Base-by-base conservation (phyloP, 1,284 basidiomycete genomes). In the Tylopilus sp. region DNA sequence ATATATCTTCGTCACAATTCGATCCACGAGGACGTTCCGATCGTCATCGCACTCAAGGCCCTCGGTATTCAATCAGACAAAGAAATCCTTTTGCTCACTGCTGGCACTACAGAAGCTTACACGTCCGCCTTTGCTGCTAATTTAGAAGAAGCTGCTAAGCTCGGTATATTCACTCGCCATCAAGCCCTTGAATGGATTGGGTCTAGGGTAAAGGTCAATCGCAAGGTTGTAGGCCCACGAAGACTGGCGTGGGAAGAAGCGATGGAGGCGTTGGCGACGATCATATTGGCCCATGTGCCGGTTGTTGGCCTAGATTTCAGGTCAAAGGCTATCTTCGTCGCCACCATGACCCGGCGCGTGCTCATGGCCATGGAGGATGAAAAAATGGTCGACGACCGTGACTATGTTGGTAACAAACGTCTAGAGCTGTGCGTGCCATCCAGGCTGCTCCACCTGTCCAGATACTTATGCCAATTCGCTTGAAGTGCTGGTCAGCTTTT, bases 341-440 rank as follows among this genome's bases (percentile, higher is more conserved):
- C 93, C 2, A 97, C 93, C 1, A 99, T 99, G 97, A 94, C 94
- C 0, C 79, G 97, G 23, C 78, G 97, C 44, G 97, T 99, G 3
- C 75, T 99, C 47, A 92, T 95, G 87, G 93, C 93, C 25, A 92
- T 98, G 85, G 82, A 93, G 48, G 93, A 99, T 67, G 89, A 92
- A 66, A 95, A 88, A 63, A 93, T 95, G 84, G 93, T 98, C 10
- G 97, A 99, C 63, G 97, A 99, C 69, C 82, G 97, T 37, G 97
- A 99, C 71, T 99, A 99, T 67, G 97, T 99, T 55, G 97, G 97
- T 37, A 99, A 99, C 73, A 99, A 99, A 73, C 90, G 97, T 51
- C 75, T 99, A 34, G 97, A 99, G 71, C 79, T 99, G 92, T 95
- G 65, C 66, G 87, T 77, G 6, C 42, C 35, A 36, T 42, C 37